These are phyloP conservation scores for Cryphonectria carpinicola DNA, from an alignment of 2,329 filamentous ascomycete genomes.

Conservation along the genomic window DNA sequence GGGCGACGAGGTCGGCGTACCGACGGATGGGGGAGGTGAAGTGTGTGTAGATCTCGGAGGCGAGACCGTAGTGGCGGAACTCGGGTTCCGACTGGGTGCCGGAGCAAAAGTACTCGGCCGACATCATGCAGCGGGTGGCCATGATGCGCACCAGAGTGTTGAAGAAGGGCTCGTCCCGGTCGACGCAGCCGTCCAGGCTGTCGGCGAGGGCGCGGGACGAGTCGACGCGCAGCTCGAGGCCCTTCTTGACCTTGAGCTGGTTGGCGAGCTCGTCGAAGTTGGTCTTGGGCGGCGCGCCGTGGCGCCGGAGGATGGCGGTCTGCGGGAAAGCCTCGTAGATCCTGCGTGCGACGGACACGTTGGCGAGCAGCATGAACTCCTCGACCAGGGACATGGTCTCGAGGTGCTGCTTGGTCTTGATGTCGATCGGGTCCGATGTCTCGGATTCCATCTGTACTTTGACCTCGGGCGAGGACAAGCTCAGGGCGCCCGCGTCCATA, in stretches of 20 bases:
- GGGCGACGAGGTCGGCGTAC: constrained; percentile 94
- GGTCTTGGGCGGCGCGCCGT: constrained; percentile 88
- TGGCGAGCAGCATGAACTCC: constrained; percentile 99
- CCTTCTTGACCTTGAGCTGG: constrained; percentile 86
- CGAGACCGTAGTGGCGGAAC: constrained; percentile 95
- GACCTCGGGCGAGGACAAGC: constrained; percentile 96
- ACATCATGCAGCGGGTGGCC: constrained; percentile 98
- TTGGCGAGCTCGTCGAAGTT: constrained; percentile 95
- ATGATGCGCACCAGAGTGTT: constrained; percentile 98
- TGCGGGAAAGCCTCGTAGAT: constrained; percentile 93
- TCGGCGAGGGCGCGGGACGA: constrained; percentile 93
- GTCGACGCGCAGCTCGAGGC: constrained; percentile 78
- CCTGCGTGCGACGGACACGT: constrained; percentile 88
- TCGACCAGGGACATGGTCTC: constrained; percentile 98
- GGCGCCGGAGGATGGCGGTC: constrained; percentile 89
- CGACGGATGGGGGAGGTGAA: constrained; percentile 97
- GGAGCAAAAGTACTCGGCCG: constrained; percentile 96
- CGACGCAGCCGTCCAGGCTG: constrained; percentile 83
- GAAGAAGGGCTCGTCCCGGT: constrained; percentile 87
- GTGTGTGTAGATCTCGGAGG: constrained; percentile 96
- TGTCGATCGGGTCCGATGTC: constrained; percentile 92
- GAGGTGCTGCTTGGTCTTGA: constrained; percentile 91
- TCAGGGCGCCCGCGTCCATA: constrained; percentile 93
- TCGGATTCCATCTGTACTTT: constrained; percentile 94
- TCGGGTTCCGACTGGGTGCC: constrained; percentile 92